These are phyloP conservation scores for Cryphonectria parasitica DNA, from an alignment of 2,329 filamentous ascomycete species.

Conservation along the genomic window DNA sequence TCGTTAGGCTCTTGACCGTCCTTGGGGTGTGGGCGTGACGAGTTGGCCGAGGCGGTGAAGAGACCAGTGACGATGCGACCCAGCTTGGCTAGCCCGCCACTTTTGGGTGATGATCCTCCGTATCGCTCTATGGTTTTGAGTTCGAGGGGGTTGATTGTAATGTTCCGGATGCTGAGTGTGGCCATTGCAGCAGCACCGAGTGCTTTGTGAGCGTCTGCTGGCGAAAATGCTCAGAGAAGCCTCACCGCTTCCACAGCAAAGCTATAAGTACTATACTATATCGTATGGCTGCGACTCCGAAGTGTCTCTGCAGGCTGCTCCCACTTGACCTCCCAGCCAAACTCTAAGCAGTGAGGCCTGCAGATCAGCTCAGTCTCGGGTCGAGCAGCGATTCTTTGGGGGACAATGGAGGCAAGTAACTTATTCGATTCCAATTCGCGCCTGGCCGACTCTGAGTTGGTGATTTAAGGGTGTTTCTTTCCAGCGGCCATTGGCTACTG, in stretches of 20 bases:
- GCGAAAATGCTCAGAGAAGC: neutral
- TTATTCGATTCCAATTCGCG: neutral
- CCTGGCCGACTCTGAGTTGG: neutral
- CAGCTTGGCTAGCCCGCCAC: constrained; percentile 26
- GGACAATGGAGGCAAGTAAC: neutral
- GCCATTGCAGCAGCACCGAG: constrained; percentile 21
- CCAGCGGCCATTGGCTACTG: neutral
- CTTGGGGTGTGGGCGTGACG: constrained; percentile 27
- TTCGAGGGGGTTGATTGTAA: constrained; percentile 26
- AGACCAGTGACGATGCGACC: constrained; percentile 45
- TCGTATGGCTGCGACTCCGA: neutral
- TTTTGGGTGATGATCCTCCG: constrained; percentile 10
- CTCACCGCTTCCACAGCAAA: neutral
- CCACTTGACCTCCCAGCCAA: neutral
- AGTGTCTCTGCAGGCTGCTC: neutral
- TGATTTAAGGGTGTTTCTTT: neutral
- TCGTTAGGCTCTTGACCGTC: constrained; percentile 39
- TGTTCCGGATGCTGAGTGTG: constrained; percentile 28
- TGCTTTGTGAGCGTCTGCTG: neutral
- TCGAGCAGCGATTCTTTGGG: neutral
- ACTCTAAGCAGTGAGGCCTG: neutral
- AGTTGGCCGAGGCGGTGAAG: constrained; percentile 49
- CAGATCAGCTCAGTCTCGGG: neutral
- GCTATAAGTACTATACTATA: neutral
- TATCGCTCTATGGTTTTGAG: constrained; percentile 26